These are phyloP conservation scores for Fraxinus sp. DNA, from an alignment of 305 asterid species.

Conservation along the genomic window DNA sequence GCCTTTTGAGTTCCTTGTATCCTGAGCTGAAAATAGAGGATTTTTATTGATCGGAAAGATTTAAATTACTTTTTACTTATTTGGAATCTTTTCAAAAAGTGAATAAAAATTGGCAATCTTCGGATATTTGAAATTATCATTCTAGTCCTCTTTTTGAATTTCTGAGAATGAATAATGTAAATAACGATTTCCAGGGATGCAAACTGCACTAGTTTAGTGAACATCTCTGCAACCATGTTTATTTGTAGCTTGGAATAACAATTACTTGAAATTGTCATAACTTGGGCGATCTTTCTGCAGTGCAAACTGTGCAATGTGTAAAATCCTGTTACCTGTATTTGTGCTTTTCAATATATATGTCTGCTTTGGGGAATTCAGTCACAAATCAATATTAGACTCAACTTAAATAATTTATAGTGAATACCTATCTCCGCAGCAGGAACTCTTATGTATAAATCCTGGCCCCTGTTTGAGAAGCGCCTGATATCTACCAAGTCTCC, in stretches of 20 bases:
- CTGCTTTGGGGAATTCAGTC: neutral
- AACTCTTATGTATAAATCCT: conserved; percentile 35
- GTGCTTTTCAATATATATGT: neutral
- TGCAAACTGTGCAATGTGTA: neutral
- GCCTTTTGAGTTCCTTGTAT: conserved; percentile 21
- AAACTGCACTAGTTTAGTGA: neutral
- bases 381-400: neutral
- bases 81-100: neutral
- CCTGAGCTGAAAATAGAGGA: conserved; percentile 24
- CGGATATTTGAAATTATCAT: neutral
- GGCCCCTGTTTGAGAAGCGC: conserved; percentile 34
- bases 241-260: neutral
- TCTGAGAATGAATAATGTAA: neutral
- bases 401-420: neutral
- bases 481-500: conserved; percentile 26
- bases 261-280: neutral
- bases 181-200: neutral
- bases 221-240: neutral
- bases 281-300: neutral
- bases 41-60: neutral
- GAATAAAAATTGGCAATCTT: neutral
- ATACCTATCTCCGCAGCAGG: conserved; percentile 34
- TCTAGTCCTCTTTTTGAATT: neutral
- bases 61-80: neutral
- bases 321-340: neutral